These are phyloP conservation scores for Cladophialophora chaetospira DNA, from an alignment of 2,329 filamentous ascomycete species.

Conservation along the genomic window DNA sequence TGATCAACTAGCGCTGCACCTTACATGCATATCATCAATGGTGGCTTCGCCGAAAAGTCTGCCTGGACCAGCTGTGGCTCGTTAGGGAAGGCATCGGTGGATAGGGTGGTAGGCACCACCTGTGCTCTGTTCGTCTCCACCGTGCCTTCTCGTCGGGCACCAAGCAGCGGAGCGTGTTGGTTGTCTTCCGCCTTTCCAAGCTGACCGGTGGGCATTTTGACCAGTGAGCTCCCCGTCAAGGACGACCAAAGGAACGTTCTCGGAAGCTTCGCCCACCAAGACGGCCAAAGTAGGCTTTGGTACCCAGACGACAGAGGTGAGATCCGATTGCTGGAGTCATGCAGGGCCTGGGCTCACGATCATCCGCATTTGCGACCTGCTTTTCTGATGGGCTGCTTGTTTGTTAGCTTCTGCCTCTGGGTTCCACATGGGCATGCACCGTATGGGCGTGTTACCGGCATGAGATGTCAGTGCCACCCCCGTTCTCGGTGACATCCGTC, in stretches of 20 bases:
- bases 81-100: background rate
- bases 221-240: too few relatives aligned
- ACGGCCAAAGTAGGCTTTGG: too few relatives aligned
- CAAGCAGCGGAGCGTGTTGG: background rate
- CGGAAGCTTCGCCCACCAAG: too few relatives aligned
- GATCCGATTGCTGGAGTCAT: too few relatives aligned
- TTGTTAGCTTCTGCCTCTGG: slow-evolving; percentile 4
- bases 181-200: background rate
- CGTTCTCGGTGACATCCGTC: slow-evolving; percentile 13
- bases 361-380: background rate
- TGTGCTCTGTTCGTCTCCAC: background rate
- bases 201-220: too few relatives aligned
- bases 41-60: too few relatives aligned
- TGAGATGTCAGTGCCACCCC: background rate
- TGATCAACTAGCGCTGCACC: too few relatives aligned
- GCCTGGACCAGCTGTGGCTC: too few relatives aligned
- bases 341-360: background rate
- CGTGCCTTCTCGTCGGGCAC: background rate
- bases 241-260: too few relatives aligned
- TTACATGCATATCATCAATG: too few relatives aligned
- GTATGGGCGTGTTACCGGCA: background rate
- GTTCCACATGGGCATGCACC: background rate
- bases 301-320: too few relatives aligned
- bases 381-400: background rate
- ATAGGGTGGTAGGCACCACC: background rate